Base-by-base conservation (phyloP, 805 yeast species). In the Priceomyces medius region DNA sequence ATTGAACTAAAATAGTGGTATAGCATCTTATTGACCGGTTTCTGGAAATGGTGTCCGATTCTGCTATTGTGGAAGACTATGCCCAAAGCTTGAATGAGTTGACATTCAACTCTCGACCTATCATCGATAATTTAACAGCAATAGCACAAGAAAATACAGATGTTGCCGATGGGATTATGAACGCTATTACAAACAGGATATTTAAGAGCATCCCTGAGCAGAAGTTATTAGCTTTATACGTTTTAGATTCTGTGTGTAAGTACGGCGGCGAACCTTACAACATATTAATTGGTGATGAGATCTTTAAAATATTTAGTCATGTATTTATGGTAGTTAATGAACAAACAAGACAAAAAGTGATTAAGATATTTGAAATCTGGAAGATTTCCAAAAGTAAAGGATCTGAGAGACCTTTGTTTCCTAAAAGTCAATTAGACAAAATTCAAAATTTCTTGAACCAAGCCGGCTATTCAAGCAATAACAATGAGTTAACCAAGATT, bases 211-310 rank as follows among this genome's bases (percentile, higher is more conserved):
- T 86, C 2, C 97, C 97, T 1, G 75, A 78, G 9, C 90, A 87
- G 49, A 93, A 93, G 63, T 73, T 93, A 36, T 93, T 79, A 53
- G 81, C 93, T 3, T 73, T 93, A 45, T 93, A 91, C 58, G 73
- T 91, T 35, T 64, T 93, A 42, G 98, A 93, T 61, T 89, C 97
- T 13, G 85, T 93, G 36, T 85, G 91, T 65, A 93, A 93, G 62
- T 87, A 83, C 54, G 83, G 88, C 23, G 97, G 97, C 7, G 76
- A 82, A 46, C 97, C 98, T 1, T 93, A 91, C 60, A 86, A 88
- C n/a, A 72, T 81, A 5, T 61, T 86, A 38, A 80, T 93, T 58
- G 83, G 90, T 39, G 73, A 79, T 48, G 81, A 82, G 47, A 66
- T 89, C 35, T 84, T 77, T 64, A 77, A 75, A 49, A 68, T 86